phyloP scores from a whole-genome alignment of 208 protist species.

The Crithidia sp. region DNA sequence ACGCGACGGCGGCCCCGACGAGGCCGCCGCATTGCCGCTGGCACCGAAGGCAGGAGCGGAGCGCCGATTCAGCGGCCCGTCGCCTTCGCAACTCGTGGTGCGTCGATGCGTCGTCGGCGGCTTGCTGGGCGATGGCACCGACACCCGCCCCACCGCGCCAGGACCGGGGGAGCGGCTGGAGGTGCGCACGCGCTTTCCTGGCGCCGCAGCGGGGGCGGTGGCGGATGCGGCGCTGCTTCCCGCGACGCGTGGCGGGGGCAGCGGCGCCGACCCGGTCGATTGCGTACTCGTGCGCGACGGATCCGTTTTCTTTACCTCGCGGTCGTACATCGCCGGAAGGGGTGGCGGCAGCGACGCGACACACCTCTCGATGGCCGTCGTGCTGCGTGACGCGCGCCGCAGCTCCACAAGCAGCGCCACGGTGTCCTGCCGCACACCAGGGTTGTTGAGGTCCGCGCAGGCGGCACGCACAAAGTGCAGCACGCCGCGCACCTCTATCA shows the following conservation, averaged over 20 bases:
- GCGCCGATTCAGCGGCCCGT: neutral
- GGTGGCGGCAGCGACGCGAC: slow-evolving; percentile 33
- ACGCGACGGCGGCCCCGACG: neutral
- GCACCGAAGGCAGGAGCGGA: slow-evolving; percentile 1
- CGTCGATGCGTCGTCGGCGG: slow-evolving; percentile 19
- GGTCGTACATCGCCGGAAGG: slow-evolving; percentile 34
- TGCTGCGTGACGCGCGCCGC: slow-evolving; percentile 10
- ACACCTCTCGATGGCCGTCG: slow-evolving; percentile 20
- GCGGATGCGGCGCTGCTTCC: neutral
- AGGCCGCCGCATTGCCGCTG: neutral
- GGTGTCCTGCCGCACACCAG: slow-evolving; percentile 46
- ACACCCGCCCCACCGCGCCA: slow-evolving; percentile 2
- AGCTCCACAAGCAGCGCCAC: slow-evolving; percentile 58
- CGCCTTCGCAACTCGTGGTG: slow-evolving; percentile 25
- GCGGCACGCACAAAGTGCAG: slow-evolving; percentile 71
- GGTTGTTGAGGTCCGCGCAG: slow-evolving; percentile 57
- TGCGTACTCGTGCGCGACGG: slow-evolving; percentile 5
- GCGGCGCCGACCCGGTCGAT: slow-evolving; percentile 1
- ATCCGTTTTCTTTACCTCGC: slow-evolving; percentile 29
- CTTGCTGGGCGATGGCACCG: slow-evolving; percentile 8
- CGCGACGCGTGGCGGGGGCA: slow-evolving; percentile 14
- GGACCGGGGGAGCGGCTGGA: slow-evolving; percentile 30
- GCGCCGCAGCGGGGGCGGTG: slow-evolving; percentile 6
- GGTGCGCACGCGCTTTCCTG: slow-evolving; percentile 26
- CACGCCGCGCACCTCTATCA: slow-evolving; percentile 50